Conservation (phyloP, 768 basidiomycete genomes). For the Panellus pusillus region DNA sequence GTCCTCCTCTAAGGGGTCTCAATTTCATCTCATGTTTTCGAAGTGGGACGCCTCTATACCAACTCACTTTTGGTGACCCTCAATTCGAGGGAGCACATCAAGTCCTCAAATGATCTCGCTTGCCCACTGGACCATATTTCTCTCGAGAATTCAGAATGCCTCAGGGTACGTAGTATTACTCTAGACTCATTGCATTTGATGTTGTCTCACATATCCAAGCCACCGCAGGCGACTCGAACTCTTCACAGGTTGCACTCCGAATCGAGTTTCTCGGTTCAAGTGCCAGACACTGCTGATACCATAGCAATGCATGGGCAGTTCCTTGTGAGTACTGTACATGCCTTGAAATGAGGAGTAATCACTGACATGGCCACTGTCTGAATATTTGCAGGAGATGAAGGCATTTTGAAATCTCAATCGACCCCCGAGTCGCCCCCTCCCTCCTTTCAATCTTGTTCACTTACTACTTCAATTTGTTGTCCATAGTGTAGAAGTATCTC, state of each 20-base stretch:
- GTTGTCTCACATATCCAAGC: too few relatives aligned
- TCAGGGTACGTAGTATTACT: background rate
- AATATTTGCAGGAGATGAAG: background rate
- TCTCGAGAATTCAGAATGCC: constrained; percentile 7
- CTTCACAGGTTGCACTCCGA: too few relatives aligned
- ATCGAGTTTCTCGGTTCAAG: too few relatives aligned
- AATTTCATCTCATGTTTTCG: background rate
- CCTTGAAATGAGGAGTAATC: background rate
- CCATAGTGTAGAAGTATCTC: too few relatives aligned
- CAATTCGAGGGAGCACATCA: constrained; percentile 19
- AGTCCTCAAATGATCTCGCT: background rate
- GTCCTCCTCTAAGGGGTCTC: background rate
- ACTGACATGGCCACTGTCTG: background rate
- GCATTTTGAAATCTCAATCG: too few relatives aligned
- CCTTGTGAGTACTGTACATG: background rate
- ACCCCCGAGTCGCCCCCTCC: too few relatives aligned
- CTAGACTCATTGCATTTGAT: too few relatives aligned
- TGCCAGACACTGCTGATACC: too few relatives aligned
- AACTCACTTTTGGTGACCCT: constrained; percentile 20
- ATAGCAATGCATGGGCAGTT: constrained; percentile 17
- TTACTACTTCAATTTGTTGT: too few relatives aligned
- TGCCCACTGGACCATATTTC: constrained; percentile 15
- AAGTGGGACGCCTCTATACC: constrained; percentile 18
- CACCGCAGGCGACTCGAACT: background rate
- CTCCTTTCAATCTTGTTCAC: too few relatives aligned